Conservation (phyloP, 306 rosid species). For the Trifolium subterraneum region DNA sequence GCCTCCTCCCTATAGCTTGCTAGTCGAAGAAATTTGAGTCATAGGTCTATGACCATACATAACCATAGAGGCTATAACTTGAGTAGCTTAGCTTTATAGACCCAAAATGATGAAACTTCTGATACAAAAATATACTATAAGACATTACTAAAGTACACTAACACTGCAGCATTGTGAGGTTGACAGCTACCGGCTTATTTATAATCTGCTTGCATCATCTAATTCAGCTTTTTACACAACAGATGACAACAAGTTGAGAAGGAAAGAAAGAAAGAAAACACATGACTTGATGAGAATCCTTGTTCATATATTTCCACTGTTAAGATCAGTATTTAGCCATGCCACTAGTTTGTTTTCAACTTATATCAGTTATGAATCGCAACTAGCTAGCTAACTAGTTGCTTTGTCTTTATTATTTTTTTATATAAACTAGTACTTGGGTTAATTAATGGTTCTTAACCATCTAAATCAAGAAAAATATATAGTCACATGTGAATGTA, state of each 20-base stretch:
- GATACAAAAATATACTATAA: slow-evolving; percentile 27
- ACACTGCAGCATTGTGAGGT: slow-evolving; percentile 33
- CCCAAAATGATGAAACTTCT: slow-evolving; percentile 37
- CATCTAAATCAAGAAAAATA: not conserved
- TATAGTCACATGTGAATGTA: too few relatives aligned
- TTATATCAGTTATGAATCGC: not conserved
- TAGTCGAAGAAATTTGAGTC: not conserved
- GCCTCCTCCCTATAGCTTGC: not conserved
- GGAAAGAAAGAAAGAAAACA: not conserved
- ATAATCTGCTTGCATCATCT: slow-evolving; percentile 27
- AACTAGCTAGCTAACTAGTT: not conserved
- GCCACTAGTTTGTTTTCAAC: slow-evolving; percentile 46
- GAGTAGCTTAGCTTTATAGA: slow-evolving; percentile 38
- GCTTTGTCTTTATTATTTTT: not conserved
- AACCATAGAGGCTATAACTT: not conserved
- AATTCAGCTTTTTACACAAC: slow-evolving; percentile 46
- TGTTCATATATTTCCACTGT: not conserved
- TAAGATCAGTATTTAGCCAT: not conserved
- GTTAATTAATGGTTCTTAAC: not conserved
- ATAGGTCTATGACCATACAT: not conserved
- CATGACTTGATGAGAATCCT: slow-evolving; percentile 19
- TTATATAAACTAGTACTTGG: not conserved
- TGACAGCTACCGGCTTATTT: slow-evolving; percentile 25
- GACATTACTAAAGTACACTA: slow-evolving; percentile 42
- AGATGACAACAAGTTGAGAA: not conserved